A percentile compares a stretch with the other conserved stretches of the same genome.
These are phyloP conservation scores for Ceratocystis albifundus DNA, from an alignment of 2,329 filamentous ascomycete species.

Conservation along the genomic window DNA sequence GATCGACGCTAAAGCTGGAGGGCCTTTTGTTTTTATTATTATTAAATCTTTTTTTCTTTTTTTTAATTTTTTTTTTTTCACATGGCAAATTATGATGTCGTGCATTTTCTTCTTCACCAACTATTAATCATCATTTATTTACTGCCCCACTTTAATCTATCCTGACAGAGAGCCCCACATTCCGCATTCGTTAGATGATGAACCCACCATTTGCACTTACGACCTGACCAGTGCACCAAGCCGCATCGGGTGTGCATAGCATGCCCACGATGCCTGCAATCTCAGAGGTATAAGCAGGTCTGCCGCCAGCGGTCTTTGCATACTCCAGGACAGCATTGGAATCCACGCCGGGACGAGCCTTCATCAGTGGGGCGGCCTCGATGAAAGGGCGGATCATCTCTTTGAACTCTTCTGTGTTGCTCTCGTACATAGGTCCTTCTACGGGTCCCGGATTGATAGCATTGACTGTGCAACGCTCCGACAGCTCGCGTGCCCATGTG, in stretches of 20 bases:
- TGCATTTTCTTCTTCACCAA: slow-evolving; percentile 4
- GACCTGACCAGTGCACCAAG: slow-evolving; percentile 68
- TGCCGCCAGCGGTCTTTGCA: slow-evolving; percentile 24
- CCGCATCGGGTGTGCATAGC: slow-evolving; percentile 49
- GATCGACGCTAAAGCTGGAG: background rate
- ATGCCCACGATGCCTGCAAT: slow-evolving; percentile 25
- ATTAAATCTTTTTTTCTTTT: too few relatives aligned
- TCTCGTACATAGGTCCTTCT: slow-evolving; percentile 41
- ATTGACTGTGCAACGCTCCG: slow-evolving; percentile 44
- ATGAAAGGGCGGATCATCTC: slow-evolving; percentile 35
- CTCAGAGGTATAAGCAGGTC: slow-evolving; percentile 25
- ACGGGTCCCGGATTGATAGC: slow-evolving; percentile 48
- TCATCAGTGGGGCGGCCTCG: slow-evolving; percentile 49
- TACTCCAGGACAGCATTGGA: slow-evolving; percentile 22
- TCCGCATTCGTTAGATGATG: slow-evolving; percentile 28
- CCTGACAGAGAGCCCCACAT: slow-evolving; percentile 24
- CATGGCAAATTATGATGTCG: background rate
- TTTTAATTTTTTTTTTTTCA: too few relatives aligned
- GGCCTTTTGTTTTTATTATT: background rate
- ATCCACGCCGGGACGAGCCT: slow-evolving; percentile 35
- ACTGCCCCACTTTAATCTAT: slow-evolving; percentile 14
- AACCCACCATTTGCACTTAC: slow-evolving; percentile 73
- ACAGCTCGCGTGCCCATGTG: slow-evolving; percentile 47
- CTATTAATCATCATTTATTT: too few relatives aligned
- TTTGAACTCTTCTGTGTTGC: slow-evolving; percentile 35